Base-by-base conservation (phyloP, 2,329 filamentous ascomycete species). In the Fonsecaea multimorphosa region DNA sequence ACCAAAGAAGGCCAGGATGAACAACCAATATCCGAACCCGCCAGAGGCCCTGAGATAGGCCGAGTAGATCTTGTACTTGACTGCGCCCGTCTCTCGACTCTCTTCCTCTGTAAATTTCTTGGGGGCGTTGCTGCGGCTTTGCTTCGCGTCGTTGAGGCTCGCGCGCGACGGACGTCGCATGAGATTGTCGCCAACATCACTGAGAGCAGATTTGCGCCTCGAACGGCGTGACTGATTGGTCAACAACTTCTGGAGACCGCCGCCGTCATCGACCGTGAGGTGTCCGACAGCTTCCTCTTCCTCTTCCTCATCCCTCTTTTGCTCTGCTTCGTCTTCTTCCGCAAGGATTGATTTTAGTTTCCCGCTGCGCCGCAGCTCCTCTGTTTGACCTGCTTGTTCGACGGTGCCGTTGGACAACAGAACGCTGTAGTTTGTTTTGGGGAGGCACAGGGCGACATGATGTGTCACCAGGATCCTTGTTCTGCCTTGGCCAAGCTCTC, bases 381-480 rank as follows among this genome's bases (percentile, higher is more conserved):
- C 84, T 1, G 91, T 80, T 0, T 87, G 77, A 0, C 90, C 91
- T 2, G 87, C 84, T 69, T 89, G 81, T 46, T 88, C 81, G 8
- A 90, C 84, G 6, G 80, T 82, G 8, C 91, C 91, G 61, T 91
- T 86, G 22, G 87, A 88, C 1, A 95, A 84, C 67, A 91, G 86
- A 3, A 93, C 88, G 6, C 91, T 82, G 71, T 91, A 94, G 72
- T 90, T 90, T 6, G 91, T 87, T 73, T 86, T 86, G 12, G 89
- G 82, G 64, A 91, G 83, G 69, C 88, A 90, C 1, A 94, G 82
- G 2, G 86, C 86, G 22, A 93, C 88, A 72, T 94, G 91, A 73
- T 95, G 91, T 0, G 91, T 95, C 29, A 93, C 91, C 3, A 95
- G 79, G 55, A 95, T 91, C 32, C 91, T 82, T 1, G 92, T 95